Evolutionary conservation across 345 rosid genomes (phyloP), one percentile per base, ranked within the genome.

Genomic region (Anacardium occidentale): DNA sequence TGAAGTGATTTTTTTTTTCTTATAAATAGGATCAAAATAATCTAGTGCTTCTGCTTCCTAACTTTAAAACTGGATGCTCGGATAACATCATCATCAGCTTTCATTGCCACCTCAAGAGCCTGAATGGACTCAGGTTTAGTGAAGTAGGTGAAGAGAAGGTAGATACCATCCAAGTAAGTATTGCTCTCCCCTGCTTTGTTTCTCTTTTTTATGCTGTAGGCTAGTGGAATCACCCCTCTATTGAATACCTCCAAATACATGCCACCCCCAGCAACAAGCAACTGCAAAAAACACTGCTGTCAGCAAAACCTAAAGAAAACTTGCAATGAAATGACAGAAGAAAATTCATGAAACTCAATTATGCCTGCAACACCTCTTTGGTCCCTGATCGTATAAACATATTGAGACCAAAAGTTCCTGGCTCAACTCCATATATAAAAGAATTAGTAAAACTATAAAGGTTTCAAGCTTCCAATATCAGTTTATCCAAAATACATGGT

Each of bases 191-290:
- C 97, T 3, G 89, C 98, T 83, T 77, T 95, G 90, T 95, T 89
- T 81, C 78, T 95, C 87, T 82, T 95, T 73, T 80, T 88, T 75
- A 95, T 95, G 84, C 91, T 81, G 73, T 95, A 95, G 59, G 97
- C 90, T 68, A 95, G 75, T 44, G 98, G 98, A 77, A 95, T 84
- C 42, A 91, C 96, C 40, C 99, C 99, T 86, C 98, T 87, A 83
- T 95, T 92, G 83, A 92, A 92, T 34, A 92, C 96, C 82, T 95
- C 99, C 1, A 91, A 86, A 22, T 92, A 92, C 99, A 92, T 95
- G 73, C 97, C 98, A 9, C 99, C 99, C 5, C 94, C 98, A n/a
- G 98, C 96, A 68, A 95, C 94, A 70, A 95, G 98, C 82, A 95
- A 71, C 99, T 95, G 84, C 75, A 68, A 61, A 8, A 1, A 74